phyloP scores from a whole-genome alignment of 2,329 filamentous ascomycete genomes.

The Beauveria pseudobassiana region DNA sequence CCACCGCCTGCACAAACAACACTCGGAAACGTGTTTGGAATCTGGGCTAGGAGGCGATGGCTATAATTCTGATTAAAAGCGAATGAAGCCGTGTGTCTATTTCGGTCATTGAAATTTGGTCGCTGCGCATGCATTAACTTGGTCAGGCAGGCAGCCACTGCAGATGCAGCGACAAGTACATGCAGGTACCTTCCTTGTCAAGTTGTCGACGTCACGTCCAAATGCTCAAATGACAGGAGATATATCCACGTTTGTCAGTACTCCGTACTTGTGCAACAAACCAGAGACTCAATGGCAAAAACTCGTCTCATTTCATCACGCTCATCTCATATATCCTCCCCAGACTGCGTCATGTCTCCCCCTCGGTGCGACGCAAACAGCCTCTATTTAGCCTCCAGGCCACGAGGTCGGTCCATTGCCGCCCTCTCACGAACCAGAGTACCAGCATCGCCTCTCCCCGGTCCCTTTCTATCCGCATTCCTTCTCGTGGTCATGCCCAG shows the following conservation, averaged over 20 bases:
- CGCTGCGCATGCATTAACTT: background rate
- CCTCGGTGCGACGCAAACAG: slow-evolving; percentile 1
- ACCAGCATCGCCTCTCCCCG: background rate
- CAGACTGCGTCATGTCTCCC: background rate
- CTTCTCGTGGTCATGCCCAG: background rate
- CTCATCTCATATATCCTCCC: background rate
- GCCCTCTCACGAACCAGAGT: background rate
- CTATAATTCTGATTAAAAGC: too few relatives aligned
- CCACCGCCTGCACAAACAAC: too few relatives aligned
- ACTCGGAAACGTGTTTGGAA: too few relatives aligned
- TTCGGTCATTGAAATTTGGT: background rate
- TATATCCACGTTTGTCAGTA: background rate
- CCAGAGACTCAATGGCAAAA: background rate
- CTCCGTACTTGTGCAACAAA: background rate
- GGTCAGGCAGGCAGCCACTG: background rate
- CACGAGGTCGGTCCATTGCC: background rate
- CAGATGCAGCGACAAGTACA: background rate
- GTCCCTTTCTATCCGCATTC: background rate
- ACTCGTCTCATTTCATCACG: background rate
- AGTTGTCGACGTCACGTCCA: too few relatives aligned
- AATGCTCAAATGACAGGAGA: too few relatives aligned
- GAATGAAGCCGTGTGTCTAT: too few relatives aligned
- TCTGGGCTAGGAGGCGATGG: too few relatives aligned
- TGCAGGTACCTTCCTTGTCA: too few relatives aligned
- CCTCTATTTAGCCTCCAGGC: background rate